Base-by-base conservation (phyloP, 139 green algal species). In the Trebouxia sp. region DNA sequence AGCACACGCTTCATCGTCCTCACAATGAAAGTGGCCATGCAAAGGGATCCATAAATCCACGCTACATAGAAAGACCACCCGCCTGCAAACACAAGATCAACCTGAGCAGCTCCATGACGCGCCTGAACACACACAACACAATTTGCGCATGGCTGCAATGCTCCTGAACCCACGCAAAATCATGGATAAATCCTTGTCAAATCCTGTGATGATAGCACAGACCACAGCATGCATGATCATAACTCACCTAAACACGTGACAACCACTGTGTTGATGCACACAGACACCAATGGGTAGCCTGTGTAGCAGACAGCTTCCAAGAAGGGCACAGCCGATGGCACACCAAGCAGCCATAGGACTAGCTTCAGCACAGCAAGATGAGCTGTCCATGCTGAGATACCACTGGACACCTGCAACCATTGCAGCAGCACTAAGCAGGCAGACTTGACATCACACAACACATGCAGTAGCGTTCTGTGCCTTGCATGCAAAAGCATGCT, bases 1-100 rank as follows among this genome's bases (percentile, higher is more conserved):
- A 98, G 88, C 41, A 97, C 85, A 1, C 96, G 87, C 85, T 98
- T 98, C 87, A 98, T 91, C 20, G 94, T 97, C 30, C 94, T 90
- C 37, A 98, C 94, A 39, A 98, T 84, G 86, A 98, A 98, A 1
- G 97, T 78, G 2, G 88, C 94, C 82, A 91, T 93, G 83, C 86
- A 94, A 5, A 96, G 48, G 58, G 85, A 90, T 45, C 90, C 88
- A 84, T 97, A 98, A 15, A 87, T 65, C 86, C 93, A 94, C 10
- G 85, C 65, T 0, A 41, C 82, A 24, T 92, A 91, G 78, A 93
- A 98, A 0, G 80, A 85, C 74, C 85, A 89, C 8, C 82, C 79
- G 12, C 90, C 92, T 88, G 82, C 75, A 79, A 3, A 24, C 56
- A 69, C 47, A 53, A n/a, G n/a, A n/a, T n/a, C n/a, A n/a, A n/a